Base-by-base conservation (phyloP, 1,284 basidiomycete species). In the Malassezia slooffiae region DNA sequence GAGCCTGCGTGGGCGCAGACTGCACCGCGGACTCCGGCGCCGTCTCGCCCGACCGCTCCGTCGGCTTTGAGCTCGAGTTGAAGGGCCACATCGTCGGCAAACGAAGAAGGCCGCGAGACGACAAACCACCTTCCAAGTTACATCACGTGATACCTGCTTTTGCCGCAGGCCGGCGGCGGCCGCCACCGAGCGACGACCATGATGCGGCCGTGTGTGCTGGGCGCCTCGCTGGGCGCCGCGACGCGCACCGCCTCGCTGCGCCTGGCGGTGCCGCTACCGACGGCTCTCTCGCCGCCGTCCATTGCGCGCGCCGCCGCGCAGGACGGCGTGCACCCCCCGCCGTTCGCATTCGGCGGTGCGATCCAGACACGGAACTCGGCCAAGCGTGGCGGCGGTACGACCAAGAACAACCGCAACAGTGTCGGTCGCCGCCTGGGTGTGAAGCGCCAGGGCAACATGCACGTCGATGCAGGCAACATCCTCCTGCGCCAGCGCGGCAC, bases 361-460 rank as follows among this genome's bases (percentile, higher is more conserved):
- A 52, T 67, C 19, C 67, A 69, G 47, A 62, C 58, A 9, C 57
- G 67, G 47, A 66, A 69, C 52, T 67, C 67, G 33, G 62, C 67
- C 33, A 69, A 69, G 54, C 54, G 65, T 23, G 67, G 62, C 11
- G 64, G 65, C 40, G 67, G 67, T 43, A 58, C 57, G 11, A 60
- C 67, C 19, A 66, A 67, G 55, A 69, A 69, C 55, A 64, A 62
- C 47, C 50, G 65, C 28, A 69, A 67, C 48, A 64, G 60, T 38
- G 52, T 60, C 20, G 65, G 67, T 52, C 63, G 61, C 47, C 55
- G 67, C 22, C 48, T 69, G 13, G 67, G 67, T 43, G 58, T 65
- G 41, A 69, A 69, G 55, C 50, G 58, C 36, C 55, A 57, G 38
- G 60, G 61, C 24, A n/a, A n/a, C n/a, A 15, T 40, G 38, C 20